A percentile compares a stretch with the other conserved stretches of the same genome.
Conservation (phyloP, 2,329 filamentous ascomycete genomes). For the Whalleya microplaca region DNA sequence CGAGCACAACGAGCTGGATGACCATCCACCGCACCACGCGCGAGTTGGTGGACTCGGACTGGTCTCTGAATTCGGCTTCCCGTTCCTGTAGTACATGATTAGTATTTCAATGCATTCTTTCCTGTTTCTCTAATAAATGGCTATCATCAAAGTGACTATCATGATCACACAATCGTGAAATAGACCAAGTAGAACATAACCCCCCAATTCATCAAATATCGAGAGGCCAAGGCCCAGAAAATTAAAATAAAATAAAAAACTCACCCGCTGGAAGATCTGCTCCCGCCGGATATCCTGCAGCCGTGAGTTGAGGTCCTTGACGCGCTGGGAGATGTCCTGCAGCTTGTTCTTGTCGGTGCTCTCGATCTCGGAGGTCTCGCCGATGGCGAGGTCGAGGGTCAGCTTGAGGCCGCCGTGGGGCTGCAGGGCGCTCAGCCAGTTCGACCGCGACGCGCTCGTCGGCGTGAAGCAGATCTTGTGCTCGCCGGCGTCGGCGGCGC, state of each 20-base stretch:
- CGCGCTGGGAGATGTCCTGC: slow-evolving; percentile 82
- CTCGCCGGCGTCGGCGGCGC: slow-evolving; percentile 89
- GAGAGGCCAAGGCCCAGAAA: neutral
- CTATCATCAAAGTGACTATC: no score
- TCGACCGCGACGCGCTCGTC: slow-evolving; percentile 67
- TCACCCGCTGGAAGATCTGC: slow-evolving; percentile 93
- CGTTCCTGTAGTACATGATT: slow-evolving; percentile 67
- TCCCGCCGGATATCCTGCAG: slow-evolving; percentile 88
- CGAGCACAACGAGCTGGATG: slow-evolving; percentile 84
- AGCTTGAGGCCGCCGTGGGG: slow-evolving; percentile 80
- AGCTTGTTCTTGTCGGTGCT: slow-evolving; percentile 93
- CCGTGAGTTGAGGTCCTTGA: slow-evolving; percentile 86
- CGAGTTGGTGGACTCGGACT: slow-evolving; percentile 90
- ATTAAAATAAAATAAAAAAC: slow-evolving; percentile 31
- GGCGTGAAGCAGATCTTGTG: slow-evolving; percentile 95
- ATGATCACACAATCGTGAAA: neutral
- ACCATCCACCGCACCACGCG: slow-evolving; percentile 93
- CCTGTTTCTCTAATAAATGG: neutral
- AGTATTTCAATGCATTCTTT: slow-evolving; percentile 9
- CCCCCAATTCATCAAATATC: neutral
- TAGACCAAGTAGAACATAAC: neutral
- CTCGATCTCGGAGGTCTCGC: slow-evolving; percentile 92
- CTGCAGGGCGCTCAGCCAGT: slow-evolving; percentile 70
- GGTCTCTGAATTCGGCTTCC: slow-evolving; percentile 96
- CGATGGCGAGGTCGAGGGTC: slow-evolving; percentile 88